phyloP scores from a whole-genome alignment of 2,329 filamentous ascomycete species.

The Eurotiales sp. region DNA sequence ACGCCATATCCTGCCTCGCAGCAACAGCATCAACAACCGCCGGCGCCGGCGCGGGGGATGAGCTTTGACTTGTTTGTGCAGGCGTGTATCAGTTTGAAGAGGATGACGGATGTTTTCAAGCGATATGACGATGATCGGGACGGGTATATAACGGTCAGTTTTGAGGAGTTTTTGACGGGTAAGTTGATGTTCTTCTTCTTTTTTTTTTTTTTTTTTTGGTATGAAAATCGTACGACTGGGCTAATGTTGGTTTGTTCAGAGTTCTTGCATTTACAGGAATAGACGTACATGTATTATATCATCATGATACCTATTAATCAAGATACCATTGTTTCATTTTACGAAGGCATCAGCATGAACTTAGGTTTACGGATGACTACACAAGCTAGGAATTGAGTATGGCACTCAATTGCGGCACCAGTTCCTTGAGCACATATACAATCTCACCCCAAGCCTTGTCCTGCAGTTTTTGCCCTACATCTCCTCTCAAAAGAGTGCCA shows the following conservation, averaged over 20 bases:
- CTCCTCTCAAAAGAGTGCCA: slow-evolving; percentile 27
- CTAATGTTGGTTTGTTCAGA: slow-evolving; percentile 22
- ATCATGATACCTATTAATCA: slow-evolving; percentile 3
- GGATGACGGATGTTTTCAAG: slow-evolving; percentile 99
- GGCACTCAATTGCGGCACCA: slow-evolving; percentile 20
- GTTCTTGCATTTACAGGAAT: slow-evolving; percentile 35
- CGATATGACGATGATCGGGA: slow-evolving; percentile 97
- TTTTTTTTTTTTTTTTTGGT: not conserved
- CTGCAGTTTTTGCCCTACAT: slow-evolving; percentile 33
- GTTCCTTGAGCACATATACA: slow-evolving; percentile 27
- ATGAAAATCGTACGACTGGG: too few species aligned
- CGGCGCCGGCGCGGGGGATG: slow-evolving; percentile 56
- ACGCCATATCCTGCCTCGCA: slow-evolving; percentile 8
- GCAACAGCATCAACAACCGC: too few species aligned
- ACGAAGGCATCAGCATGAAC: not conserved
- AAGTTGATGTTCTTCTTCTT: slow-evolving; percentile 19
- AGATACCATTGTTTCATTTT: slow-evolving; percentile 4
- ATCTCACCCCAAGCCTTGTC: slow-evolving; percentile 42
- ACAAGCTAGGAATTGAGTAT: not conserved
- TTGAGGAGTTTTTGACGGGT: slow-evolving; percentile 74
- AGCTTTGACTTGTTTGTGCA: slow-evolving; percentile 97
- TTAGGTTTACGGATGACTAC: not conserved
- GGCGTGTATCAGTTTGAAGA: slow-evolving; percentile 91
- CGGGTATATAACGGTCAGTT: slow-evolving; percentile 81
- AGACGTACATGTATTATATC: slow-evolving; percentile 12